Evolutionary conservation across 768 basidiomycete species (phyloP).

Genomic region (Cyathus striatus): DNA sequence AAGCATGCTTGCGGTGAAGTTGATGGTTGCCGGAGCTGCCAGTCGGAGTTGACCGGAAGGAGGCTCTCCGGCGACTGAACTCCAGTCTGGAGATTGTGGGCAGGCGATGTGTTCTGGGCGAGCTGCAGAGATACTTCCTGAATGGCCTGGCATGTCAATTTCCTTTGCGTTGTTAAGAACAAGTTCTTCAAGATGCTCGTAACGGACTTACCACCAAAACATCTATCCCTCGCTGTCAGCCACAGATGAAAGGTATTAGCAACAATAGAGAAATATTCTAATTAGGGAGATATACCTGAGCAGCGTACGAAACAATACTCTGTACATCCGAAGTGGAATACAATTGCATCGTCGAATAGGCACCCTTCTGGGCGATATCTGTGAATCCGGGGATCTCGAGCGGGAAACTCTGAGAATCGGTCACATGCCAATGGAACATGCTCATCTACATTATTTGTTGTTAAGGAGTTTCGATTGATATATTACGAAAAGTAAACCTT

Average conservation of each 20-base stretch:
- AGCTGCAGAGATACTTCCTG: conserved; percentile 53
- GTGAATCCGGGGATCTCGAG: conserved; percentile 56
- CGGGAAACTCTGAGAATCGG: conserved; percentile 78
- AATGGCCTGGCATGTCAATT: conserved; percentile 84
- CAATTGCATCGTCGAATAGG: conserved; percentile 52
- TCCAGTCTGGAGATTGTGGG: conserved; percentile 49
- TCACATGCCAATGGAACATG: conserved; percentile 79
- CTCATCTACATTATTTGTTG: conserved; percentile 60
- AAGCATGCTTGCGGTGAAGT: conserved; percentile 56
- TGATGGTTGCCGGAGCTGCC: conserved; percentile 50
- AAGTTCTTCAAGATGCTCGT: neutral
- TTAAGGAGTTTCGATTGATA: conserved; percentile 46
- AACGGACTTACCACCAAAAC: conserved; percentile 51
- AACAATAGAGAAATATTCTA: neutral
- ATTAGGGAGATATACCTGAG: conserved; percentile 41
- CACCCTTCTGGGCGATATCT: conserved; percentile 57
- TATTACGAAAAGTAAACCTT: conserved; percentile 37
- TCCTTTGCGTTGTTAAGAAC: conserved; percentile 38
- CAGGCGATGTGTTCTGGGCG: conserved; percentile 79
- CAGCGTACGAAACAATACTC: conserved; percentile 61
- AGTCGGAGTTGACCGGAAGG: conserved; percentile 82
- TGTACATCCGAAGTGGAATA: conserved; percentile 55
- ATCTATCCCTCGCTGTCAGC: conserved; percentile 61
- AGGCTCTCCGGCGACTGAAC: conserved; percentile 62
- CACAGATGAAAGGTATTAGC: neutral